Base-by-base conservation (phyloP, 202 grass and related monocot genomes). In the Zoysia matrella region DNA sequence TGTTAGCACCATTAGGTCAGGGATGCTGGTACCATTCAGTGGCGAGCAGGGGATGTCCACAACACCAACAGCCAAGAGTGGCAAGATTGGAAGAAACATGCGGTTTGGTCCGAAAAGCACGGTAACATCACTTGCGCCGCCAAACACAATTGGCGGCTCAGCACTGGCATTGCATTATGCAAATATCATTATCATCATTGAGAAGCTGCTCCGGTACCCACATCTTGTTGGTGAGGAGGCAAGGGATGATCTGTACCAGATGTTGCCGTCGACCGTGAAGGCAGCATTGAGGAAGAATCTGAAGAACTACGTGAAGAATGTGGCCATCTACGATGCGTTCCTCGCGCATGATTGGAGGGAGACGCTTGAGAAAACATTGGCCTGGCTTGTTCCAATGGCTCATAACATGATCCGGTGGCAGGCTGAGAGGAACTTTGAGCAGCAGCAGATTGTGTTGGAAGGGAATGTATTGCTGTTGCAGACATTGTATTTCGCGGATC, bases 301-400 rank as follows among this genome's bases (percentile, higher is more conserved):
- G 44, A 94, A 75, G 30, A 76, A 88, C 1, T 94, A 92, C 49
- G 80, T 48, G 1, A 92, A 90, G 88, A 91, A 76, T 65, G 18
- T 92, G 60, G 92, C 90, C 0, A 99, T 99, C 52, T 99, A 95
- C 45, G 96, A 99, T 9, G 96, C 96, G 0, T 94, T 92, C 80
- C 91, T 95, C 9, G 96, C 96, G 2, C 92, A 98, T 12, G 92
- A 99, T 67, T 99, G 96, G 96, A 88, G 87, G 75, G 96, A 95
- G 53, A 82, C 85, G 2, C 74, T 99, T 1, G 96, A 93, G 76
- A 95, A 92, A 82, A 95, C 83, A 0, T 53, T 99, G 75, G 60
- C 80, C 0, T 99, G 96, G 96, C 86, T 99, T 16, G 89, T 78
- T 4, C 92, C 96, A 0, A 99, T 95, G 96, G 96, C 96, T 0